Conservation (phyloP, 257 asterid genomes). For the Solanum ossicruentum region DNA sequence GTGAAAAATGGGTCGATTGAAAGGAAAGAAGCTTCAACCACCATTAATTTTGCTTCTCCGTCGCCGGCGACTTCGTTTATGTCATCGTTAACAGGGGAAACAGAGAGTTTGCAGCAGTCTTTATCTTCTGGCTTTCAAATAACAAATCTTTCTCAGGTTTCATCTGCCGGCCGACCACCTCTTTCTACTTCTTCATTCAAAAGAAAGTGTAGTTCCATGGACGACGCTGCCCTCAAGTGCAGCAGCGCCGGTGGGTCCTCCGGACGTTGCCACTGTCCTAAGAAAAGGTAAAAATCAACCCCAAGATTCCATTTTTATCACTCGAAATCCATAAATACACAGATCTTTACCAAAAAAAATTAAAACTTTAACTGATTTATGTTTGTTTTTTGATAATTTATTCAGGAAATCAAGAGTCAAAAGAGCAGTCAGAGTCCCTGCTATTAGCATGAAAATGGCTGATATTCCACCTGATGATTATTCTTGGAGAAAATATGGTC, state of each 20-base stretch:
- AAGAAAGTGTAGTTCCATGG: slow-evolving; percentile 61
- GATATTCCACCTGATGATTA: slow-evolving; percentile 78
- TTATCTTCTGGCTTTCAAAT: slow-evolving; percentile 76
- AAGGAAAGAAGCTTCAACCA: slow-evolving; percentile 54
- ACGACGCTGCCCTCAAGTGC: slow-evolving; percentile 29
- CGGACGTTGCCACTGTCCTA: slow-evolving; percentile 67
- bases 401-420: slow-evolving; percentile 46
- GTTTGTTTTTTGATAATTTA: not conserved
- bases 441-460: slow-evolving; percentile 68
- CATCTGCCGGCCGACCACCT: slow-evolving; percentile 58
- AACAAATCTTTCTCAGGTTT: slow-evolving; percentile 55
- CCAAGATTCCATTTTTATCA: not conserved
- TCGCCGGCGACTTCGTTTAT: slow-evolving; percentile 35
- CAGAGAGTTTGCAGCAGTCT: slow-evolving; percentile 52
- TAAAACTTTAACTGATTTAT: not conserved
- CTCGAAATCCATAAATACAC: not conserved
- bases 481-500: slow-evolving; percentile 81
- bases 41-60: slow-evolving; percentile 44
- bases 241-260: slow-evolving; percentile 51
- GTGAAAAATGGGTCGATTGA: slow-evolving; percentile 23
- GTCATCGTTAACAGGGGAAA: slow-evolving; percentile 74
- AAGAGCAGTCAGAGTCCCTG: slow-evolving; percentile 44
- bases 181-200: slow-evolving; percentile 45
- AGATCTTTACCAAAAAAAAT: not conserved
- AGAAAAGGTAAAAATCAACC: slow-evolving; percentile 39